These are phyloP conservation scores for Taphrina sp. DNA, from an alignment of 1,139 yeast genomes.

Conservation along the genomic window DNA sequence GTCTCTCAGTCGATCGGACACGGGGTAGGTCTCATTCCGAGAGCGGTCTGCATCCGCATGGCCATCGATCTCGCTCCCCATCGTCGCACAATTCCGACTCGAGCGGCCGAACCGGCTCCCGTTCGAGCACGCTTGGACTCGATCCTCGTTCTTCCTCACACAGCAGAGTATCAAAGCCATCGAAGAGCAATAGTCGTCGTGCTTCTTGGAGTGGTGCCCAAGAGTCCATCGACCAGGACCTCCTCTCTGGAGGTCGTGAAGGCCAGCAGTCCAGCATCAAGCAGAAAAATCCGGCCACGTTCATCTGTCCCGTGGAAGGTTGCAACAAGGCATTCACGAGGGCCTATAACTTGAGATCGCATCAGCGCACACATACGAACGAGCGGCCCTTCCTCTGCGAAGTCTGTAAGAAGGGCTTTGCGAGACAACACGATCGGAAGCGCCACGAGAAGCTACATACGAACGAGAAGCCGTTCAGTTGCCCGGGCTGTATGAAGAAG, in stretches of 20 bases:
- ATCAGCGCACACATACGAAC: conserved; percentile 87
- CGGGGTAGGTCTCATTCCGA: conserved; percentile 17
- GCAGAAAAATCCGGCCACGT: conserved; percentile 75
- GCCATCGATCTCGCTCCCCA: neutral
- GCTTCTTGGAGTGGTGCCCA: conserved; percentile 19
- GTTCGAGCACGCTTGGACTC: neutral
- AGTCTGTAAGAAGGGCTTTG: conserved; percentile 90
- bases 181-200: conserved; percentile 4
- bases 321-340: conserved; percentile 88
- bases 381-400: conserved; percentile 87
- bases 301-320: conserved; percentile 62
- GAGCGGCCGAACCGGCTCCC: conserved; percentile 1
- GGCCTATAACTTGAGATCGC: conserved; percentile 89
- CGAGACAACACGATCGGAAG: conserved; percentile 90
- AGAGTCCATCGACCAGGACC: conserved; percentile 5
- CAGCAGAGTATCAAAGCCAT: neutral
- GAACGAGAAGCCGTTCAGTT: conserved; percentile 84
- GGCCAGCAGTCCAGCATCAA: conserved; percentile 46
- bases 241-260: neutral
- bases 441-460: conserved; percentile 91
- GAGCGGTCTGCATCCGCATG: neutral
- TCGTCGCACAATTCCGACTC: conserved; percentile 1
- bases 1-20: neutral
- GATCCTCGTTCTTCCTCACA: neutral
- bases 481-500: conserved; percentile 94